phyloP scores from a whole-genome alignment of 768 basidiomycete genomes.

The Amanita muscaria region DNA sequence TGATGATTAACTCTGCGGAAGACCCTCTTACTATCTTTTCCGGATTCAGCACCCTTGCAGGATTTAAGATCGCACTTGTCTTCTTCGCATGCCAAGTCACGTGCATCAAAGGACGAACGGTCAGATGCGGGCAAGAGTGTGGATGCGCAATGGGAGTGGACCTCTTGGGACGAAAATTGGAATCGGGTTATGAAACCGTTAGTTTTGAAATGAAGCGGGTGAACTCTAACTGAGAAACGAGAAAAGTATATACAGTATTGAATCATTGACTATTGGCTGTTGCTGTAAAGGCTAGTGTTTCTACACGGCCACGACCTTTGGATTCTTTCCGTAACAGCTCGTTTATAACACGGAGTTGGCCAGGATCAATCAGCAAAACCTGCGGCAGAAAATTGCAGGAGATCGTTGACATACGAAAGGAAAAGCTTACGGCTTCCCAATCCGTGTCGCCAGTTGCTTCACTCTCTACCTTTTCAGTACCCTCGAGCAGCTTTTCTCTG shows the following conservation, averaged over 20 bases:
- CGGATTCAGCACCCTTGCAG: conserved; percentile 40
- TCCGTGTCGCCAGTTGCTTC: conserved; percentile 65
- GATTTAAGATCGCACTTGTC: conserved; percentile 44
- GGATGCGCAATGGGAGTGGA: conserved; percentile 45
- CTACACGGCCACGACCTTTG: conserved; percentile 80
- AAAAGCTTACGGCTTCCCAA: conserved; percentile 75
- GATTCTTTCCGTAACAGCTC: conserved; percentile 88
- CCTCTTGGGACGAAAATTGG: conserved; percentile 87
- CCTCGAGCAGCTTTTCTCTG: conserved; percentile 59
- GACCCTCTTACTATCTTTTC: conserved; percentile 55
- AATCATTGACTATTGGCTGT: conserved; percentile 29
- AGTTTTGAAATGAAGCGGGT: conserved; percentile 14
- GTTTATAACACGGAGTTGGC: conserved; percentile 81
- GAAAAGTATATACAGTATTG: too few species aligned
- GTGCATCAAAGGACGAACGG: conserved; percentile 8
- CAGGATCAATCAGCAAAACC: conserved; percentile 90
- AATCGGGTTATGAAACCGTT: conserved; percentile 55
- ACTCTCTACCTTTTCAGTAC: conserved; percentile 77
- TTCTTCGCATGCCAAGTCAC: conserved; percentile 12
- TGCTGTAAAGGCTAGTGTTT: conserved; percentile 70
- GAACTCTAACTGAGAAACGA: too few species aligned
- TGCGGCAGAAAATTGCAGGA: conserved; percentile 22
- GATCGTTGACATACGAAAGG: not conserved
- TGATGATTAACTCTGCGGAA: conserved; percentile 17
- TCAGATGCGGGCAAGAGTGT: too few species aligned